Percentiles rank a stretch among this genome's conserved stretches.
Conservation (phyloP, 495 filamentous ascomycete species). For the Sporormia fimetaria region DNA sequence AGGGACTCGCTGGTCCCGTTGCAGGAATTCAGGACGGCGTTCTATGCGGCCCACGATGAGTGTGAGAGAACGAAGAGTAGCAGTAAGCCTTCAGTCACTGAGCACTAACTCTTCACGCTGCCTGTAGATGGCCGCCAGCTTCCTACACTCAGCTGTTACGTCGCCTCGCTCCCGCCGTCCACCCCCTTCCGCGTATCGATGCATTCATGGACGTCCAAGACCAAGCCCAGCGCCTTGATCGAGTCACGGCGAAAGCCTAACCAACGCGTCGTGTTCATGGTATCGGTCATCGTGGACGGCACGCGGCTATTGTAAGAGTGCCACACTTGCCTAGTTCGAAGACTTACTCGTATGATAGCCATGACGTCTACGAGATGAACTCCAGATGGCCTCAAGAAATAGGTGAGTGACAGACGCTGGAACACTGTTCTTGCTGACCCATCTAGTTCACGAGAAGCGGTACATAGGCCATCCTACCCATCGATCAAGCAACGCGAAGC, state of each 20-base stretch:
- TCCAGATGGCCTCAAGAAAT: conserved; percentile 25
- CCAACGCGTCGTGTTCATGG: conserved; percentile 48
- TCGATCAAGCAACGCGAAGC: conserved; percentile 5
- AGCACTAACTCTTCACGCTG: background rate
- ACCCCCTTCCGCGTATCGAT: conserved; percentile 64
- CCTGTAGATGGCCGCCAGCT: conserved; percentile 36
- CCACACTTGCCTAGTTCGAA: background rate
- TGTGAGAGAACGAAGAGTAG: conserved; percentile 33
- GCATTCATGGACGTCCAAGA: conserved; percentile 64
- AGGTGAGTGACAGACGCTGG: conserved; percentile 4
- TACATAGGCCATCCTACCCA: background rate
- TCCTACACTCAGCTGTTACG: conserved; percentile 65
- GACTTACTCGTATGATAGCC: conserved; percentile 7
- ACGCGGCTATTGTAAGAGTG: conserved; percentile 47
- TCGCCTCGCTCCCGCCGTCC: conserved; percentile 52
- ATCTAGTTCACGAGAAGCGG: conserved; percentile 15
- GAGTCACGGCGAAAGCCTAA: conserved; percentile 16
- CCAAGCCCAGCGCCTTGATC: conserved; percentile 13
- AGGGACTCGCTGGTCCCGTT: conserved; percentile 51
- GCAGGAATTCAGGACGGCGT: conserved; percentile 79
- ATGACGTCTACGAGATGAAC: conserved; percentile 13
- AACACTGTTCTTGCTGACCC: background rate
- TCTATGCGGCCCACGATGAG: conserved; percentile 59
- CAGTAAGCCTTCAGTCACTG: background rate
- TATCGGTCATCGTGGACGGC: conserved; percentile 62